Evolutionary conservation across 2,329 filamentous ascomycete genomes (phyloP).

Genomic region (Colletotrichum camelliae): DNA sequence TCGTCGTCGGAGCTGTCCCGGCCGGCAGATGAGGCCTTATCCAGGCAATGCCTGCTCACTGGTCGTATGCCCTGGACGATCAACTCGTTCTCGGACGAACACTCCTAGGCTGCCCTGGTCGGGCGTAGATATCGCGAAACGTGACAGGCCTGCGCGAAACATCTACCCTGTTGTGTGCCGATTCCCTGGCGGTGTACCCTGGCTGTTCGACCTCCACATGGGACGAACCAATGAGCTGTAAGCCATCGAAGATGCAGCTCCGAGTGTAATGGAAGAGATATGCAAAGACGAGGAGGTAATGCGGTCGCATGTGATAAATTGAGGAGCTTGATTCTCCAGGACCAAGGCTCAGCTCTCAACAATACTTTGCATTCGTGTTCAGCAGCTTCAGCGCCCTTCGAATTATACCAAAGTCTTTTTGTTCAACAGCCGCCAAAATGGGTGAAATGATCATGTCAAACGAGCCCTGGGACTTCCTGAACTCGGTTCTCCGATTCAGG

Average conservation of each 20-base stretch:
- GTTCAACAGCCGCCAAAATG: neutral
- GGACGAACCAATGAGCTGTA: neutral
- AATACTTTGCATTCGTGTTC: neutral
- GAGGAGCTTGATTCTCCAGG: neutral
- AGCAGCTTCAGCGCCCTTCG: neutral
- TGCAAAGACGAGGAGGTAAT: neutral
- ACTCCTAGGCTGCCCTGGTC: neutral
- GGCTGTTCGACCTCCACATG: neutral
- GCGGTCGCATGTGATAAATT: neutral
- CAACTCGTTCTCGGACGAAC: neutral
- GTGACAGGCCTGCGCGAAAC: neutral
- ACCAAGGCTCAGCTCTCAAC: neutral
- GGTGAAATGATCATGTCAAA: slow-evolving; percentile 17
- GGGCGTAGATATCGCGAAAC: neutral
- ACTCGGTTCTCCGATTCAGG: slow-evolving; percentile 15
- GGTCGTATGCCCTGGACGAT: neutral
- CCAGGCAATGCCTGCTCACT: neutral
- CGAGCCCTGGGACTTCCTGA: slow-evolving; percentile 17
- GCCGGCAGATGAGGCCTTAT: neutral
- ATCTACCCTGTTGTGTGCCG: neutral
- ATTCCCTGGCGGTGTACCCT: neutral
- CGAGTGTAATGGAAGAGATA: neutral
- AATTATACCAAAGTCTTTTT: neutral
- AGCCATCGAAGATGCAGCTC: neutral
- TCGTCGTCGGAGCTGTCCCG: neutral